A percentile compares a stretch with the other conserved stretches of the same genome.
These are phyloP conservation scores for Eryngium alpinum DNA, from an alignment of 140 eudicot species.

Conservation along the genomic window DNA sequence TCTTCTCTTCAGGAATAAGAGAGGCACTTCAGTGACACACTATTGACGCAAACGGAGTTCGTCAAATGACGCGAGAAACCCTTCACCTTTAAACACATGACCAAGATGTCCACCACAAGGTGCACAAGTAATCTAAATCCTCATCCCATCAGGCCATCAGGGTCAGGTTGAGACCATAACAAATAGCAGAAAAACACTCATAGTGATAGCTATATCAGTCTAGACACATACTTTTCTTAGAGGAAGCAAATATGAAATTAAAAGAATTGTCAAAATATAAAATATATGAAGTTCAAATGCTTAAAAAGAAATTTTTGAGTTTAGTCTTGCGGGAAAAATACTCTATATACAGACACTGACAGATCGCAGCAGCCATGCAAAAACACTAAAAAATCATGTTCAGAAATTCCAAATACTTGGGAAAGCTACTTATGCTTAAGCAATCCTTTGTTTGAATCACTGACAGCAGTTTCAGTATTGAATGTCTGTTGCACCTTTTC, in stretches of 20 bases:
- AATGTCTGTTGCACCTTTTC: slow-evolving; percentile 38
- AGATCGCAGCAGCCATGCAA: background rate
- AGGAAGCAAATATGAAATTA: no score
- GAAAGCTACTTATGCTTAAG: slow-evolving; percentile 47
- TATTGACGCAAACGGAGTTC: slow-evolving; percentile 98
- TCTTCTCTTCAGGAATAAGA: slow-evolving; percentile 18
- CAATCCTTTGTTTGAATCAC: slow-evolving; percentile 28
- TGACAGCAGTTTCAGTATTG: slow-evolving; percentile 22
- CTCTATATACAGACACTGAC: background rate
- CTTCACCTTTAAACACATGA: slow-evolving; percentile 95
- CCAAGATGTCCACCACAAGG: slow-evolving; percentile 99
- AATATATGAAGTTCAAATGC: no score
- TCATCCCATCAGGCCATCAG: slow-evolving; percentile 97
- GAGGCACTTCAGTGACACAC: slow-evolving; percentile 73
- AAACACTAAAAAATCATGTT: background rate
- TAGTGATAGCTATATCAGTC: no score
- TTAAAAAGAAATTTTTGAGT: no score
- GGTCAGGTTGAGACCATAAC: slow-evolving; percentile 50
- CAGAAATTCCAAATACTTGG: background rate
- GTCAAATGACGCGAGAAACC: slow-evolving; percentile 71
- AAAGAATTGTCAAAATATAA: no score
- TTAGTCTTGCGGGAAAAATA: no score
- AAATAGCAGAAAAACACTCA: no score
- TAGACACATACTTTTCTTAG: no score
- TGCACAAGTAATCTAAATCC: slow-evolving; percentile 87